Percentiles rank a stretch among this genome's conserved stretches.
phyloP scores from a whole-genome alignment of 2,329 filamentous ascomycete species.

The Fusarium oligoseptatum region DNA sequence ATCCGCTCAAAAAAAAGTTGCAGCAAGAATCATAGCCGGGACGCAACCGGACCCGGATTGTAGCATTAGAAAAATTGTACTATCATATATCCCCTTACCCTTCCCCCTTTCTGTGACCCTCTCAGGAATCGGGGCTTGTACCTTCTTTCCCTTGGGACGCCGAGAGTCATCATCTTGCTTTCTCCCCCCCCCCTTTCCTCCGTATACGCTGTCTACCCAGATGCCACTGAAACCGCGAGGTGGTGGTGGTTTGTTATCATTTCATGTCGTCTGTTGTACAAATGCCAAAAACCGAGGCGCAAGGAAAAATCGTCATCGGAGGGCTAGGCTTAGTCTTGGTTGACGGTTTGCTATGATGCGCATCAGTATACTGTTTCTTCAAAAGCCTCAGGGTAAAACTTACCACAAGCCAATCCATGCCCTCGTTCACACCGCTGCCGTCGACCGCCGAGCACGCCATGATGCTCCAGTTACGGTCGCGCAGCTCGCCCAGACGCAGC shows the following conservation, averaged over 20 bases:
- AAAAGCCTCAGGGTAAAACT: conserved; percentile 47
- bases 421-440: conserved; percentile 92
- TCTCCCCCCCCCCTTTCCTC: conserved; percentile 6
- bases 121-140: background rate
- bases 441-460: conserved; percentile 97
- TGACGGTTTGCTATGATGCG: conserved; percentile 52
- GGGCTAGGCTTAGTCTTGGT: conserved; percentile 47
- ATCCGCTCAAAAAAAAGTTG: background rate
- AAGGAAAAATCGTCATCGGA: conserved; percentile 33
- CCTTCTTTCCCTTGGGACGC: conserved; percentile 35
- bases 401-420: conserved; percentile 99
- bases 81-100: conserved; percentile 34
- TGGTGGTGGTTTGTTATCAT: conserved; percentile 42
- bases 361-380: conserved; percentile 11
- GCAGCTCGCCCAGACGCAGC: conserved; percentile 87
- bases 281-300: conserved; percentile 39
- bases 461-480: conserved; percentile 99
- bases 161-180: conserved; percentile 34
- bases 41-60: conserved; percentile 35
- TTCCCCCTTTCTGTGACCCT: conserved; percentile 5
- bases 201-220: conserved; percentile 45
- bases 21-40: conserved; percentile 45
- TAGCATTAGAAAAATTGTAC: conserved; percentile 46
- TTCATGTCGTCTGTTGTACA: conserved; percentile 52
- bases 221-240: conserved; percentile 46